A percentile compares a stretch with the other conserved stretches of the same genome.
Conservation (phyloP, 2,329 filamentous ascomycete species). For the Nothopassalora personata region DNA sequence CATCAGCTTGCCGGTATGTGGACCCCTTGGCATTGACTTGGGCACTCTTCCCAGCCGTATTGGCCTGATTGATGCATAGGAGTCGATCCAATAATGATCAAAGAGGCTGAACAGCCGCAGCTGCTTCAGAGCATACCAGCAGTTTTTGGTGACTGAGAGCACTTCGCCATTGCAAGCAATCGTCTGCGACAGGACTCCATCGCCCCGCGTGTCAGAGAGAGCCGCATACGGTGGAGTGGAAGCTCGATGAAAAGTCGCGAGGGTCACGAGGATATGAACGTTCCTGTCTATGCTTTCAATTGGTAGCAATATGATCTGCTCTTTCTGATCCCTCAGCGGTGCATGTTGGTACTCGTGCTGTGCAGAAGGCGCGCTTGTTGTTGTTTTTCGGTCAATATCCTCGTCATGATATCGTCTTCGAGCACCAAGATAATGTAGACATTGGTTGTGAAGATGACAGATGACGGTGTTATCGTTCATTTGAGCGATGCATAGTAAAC, state of each 20-base stretch:
- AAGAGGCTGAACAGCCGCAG: background rate
- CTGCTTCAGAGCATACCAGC: constrained; percentile 2
- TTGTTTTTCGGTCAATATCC: background rate
- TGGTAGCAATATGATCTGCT: background rate
- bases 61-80: constrained; percentile 7
- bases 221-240: background rate
- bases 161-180: background rate
- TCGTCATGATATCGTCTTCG: background rate
- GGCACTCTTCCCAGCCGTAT: background rate
- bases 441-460: background rate
- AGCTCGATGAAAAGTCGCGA: background rate
- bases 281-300: background rate
- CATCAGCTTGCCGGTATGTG: background rate
- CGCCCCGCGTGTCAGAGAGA: constrained; percentile 1
- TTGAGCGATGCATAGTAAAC: no score
- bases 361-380: background rate
- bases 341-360: background rate
- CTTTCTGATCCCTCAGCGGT: background rate
- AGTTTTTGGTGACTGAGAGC: background rate
- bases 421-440: background rate
- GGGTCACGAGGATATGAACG: background rate
- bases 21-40: constrained; percentile 6
- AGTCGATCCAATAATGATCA: constrained; percentile 1
- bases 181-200: background rate
- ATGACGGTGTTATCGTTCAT: no score